Percentiles rank a stretch among this genome's conserved stretches.
These are phyloP conservation scores for barrel medic (Medicago truncatula) DNA, from an alignment of 306 rosid genomes.

Conservation along the genomic window DNA sequence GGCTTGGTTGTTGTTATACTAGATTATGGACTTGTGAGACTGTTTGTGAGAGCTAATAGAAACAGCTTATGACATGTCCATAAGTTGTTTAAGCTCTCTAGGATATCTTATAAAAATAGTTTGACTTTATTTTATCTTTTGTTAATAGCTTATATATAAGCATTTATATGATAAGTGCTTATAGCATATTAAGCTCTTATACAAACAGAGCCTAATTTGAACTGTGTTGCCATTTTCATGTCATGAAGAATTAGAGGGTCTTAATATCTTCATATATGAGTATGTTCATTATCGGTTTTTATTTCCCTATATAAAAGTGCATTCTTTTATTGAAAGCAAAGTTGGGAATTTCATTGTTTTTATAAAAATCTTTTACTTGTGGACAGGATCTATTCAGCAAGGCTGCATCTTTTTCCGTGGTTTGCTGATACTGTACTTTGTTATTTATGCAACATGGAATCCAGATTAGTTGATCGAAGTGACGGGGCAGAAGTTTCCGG, in stretches of 20 bases:
- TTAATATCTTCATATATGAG: constrained; percentile 3
- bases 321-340: constrained; percentile 12
- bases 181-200: background rate
- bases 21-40: background rate
- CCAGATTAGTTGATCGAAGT: constrained; percentile 42
- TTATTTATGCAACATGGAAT: constrained; percentile 45
- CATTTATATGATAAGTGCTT: background rate
- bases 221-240: background rate
- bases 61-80: background rate
- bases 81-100: background rate
- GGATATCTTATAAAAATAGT: background rate
- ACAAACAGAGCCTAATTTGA: background rate
- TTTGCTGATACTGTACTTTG: constrained; percentile 18
- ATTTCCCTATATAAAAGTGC: background rate
- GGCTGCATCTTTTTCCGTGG: constrained; percentile 10
- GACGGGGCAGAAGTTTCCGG: constrained; percentile 24
- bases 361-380: constrained; percentile 19
- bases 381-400: constrained; percentile 20
- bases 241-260: background rate
- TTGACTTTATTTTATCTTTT: background rate
- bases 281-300: constrained; percentile 7
- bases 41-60: background rate
- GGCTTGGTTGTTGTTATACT: too few relatives aligned
- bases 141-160: background rate
- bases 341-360: background rate